Conservation (phyloP, 1,139 yeast genomes). For the Spencermartinsiella ligniputridi region DNA sequence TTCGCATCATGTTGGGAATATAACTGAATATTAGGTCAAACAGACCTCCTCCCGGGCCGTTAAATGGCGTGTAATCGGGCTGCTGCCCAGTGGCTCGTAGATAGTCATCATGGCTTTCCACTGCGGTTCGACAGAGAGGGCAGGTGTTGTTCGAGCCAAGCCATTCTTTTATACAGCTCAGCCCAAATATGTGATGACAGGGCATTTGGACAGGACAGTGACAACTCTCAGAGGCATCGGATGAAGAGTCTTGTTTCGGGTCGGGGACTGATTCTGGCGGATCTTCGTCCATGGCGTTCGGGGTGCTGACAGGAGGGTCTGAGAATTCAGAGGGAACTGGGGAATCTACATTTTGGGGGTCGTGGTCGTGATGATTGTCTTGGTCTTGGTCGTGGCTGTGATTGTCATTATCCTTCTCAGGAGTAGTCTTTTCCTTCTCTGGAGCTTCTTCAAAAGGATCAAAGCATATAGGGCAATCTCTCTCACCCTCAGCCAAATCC, state of each 20-base stretch:
- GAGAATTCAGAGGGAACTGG: neutral
- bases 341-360: neutral
- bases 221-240: slow-evolving; percentile 1
- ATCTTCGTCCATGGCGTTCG: slow-evolving; percentile 10
- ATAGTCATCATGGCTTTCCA: slow-evolving; percentile 37
- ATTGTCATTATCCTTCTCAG: neutral
- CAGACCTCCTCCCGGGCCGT: slow-evolving; percentile 6
- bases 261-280: slow-evolving; percentile 9
- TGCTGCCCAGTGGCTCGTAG: slow-evolving; percentile 22
- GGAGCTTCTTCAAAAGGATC: slow-evolving; percentile 17
- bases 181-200: slow-evolving; percentile 76
- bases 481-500: slow-evolving; percentile 26
- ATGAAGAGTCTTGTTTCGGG: neutral
- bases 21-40: slow-evolving; percentile 19
- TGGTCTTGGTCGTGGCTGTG: neutral
- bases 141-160: slow-evolving; percentile 62
- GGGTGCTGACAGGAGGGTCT: slow-evolving; percentile 19
- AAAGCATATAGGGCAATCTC: slow-evolving; percentile 35
- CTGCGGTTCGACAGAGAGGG: slow-evolving; percentile 69
- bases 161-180: slow-evolving; percentile 73
- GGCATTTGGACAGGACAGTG: slow-evolving; percentile 73
- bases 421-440: neutral
- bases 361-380: slow-evolving; percentile 2
- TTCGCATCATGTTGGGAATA: slow-evolving; percentile 14
- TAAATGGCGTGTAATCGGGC: slow-evolving; percentile 9